Percentiles rank a stretch among this genome's conserved stretches.
Evolutionary conservation across 306 rosid species (phyloP).

Genomic region (Pterocarpus santalinus): DNA sequence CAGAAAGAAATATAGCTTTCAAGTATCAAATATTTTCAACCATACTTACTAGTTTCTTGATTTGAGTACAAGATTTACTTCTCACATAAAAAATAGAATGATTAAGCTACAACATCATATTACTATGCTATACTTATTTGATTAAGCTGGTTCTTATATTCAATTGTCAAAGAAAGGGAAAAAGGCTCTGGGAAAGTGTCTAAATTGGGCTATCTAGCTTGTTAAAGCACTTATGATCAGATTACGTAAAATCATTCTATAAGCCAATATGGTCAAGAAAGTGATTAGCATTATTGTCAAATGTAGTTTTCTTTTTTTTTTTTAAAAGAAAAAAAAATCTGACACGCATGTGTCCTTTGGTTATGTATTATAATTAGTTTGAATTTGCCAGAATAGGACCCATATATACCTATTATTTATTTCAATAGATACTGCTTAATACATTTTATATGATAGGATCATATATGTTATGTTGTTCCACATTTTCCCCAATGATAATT

Average conservation of each 20-base stretch:
- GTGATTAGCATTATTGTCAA: neutral
- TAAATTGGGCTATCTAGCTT: neutral
- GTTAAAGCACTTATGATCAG: neutral
- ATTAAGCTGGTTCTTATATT: neutral
- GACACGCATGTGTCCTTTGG: neutral
- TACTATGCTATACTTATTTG: neutral
- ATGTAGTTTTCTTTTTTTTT: no score
- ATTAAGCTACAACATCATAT: neutral
- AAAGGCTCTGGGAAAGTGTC: neutral
- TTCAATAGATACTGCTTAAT: neutral
- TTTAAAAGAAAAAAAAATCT: no score
- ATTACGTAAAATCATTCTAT: neutral
- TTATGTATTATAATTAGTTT: neutral
- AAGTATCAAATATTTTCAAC: neutral
- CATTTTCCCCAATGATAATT: neutral
- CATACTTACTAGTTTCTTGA: neutral
- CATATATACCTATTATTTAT: neutral
- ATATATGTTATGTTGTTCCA: neutral
- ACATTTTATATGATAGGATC: neutral
- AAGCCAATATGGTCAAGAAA: conserved; percentile 12
- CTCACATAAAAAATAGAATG: neutral
- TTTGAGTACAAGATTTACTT: neutral
- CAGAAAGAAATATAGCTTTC: neutral
- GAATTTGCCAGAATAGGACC: neutral
- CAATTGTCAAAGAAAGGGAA: conserved; percentile 1